Base-by-base conservation (phyloP, 345 rosid genomes). In the Rhizophora apiculata region DNA sequence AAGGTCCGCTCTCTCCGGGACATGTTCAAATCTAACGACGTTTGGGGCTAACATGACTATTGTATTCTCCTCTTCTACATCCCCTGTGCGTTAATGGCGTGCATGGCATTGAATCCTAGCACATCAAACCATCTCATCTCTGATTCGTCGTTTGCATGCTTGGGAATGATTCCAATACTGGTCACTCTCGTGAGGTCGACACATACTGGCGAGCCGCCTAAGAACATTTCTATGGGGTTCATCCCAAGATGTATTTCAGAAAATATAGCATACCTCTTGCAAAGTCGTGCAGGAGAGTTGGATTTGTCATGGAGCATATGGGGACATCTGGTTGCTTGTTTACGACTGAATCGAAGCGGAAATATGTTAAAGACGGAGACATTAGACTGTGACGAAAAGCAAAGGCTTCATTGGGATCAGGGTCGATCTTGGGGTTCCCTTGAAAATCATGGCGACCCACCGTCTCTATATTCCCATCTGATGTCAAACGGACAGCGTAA, bases 261-360 rank as follows among this genome's bases (percentile, higher is more conserved):
- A 32, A 87, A 85, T 46, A 85, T 64, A 0, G 89, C 89, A 60
- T 83, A 84, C 56, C 73, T 87, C 21, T 85, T 82, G 13, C 89
- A 26, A 87, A 87, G 72, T 87, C 92, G 37, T 87, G 92, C 18
- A 87, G 72, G 63, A 87, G 81, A 60, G 86, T 79, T 0, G 89
- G 92, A 1, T 83, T 69, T 5, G 48, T 39, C 88, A 87, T 75
- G 56, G 92, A 82, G 73, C 82, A 84, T 16, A 87, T 76, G 13
- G 92, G 92, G 27, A 87, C 89, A 46, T 87, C 88, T 8, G 82
- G 72, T 18, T 81, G 85, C 64, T 87, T 87, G 13, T 27, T 72
- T 30, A 86, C 92, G 8, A 64, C 62, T 4, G 77, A 37, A 63
- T 79, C 78, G 57, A 87, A 83, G 1, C 69, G 73, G 51, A 87